A percentile compares a stretch with the other conserved stretches of the same genome.
Evolutionary conservation across 2,329 filamentous ascomycete species (phyloP).

Genomic region (Fusarium sp.): DNA sequence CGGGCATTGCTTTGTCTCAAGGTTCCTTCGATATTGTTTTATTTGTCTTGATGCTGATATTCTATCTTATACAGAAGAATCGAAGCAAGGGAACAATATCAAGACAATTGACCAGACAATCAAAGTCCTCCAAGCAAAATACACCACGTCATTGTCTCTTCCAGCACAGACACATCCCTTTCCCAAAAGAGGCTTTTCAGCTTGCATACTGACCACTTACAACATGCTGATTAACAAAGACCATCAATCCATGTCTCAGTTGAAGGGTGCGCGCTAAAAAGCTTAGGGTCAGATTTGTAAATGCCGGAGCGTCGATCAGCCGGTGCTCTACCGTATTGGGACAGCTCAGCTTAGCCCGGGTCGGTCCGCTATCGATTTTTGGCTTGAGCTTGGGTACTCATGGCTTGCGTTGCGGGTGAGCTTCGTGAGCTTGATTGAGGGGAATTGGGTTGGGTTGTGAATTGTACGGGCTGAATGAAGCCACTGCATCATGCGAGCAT

Average conservation of each 20-base stretch:
- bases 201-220: conserved; percentile 15
- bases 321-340: not conserved
- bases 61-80: not conserved
- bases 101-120: not conserved
- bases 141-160: conserved; percentile 29
- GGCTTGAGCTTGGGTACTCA: not conserved
- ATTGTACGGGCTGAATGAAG: not conserved
- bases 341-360: conserved; percentile 3
- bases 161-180: conserved; percentile 7
- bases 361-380: conserved; percentile 14
- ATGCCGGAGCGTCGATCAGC: conserved; percentile 7
- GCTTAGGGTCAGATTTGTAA: not conserved
- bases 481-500: not conserved
- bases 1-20: not conserved
- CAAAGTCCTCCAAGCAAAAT: not conserved
- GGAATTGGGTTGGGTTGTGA: not conserved
- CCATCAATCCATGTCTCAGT: conserved; percentile 24
- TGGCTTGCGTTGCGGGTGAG: not conserved
- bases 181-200: conserved; percentile 38
- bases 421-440: not conserved
- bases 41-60: not conserved
- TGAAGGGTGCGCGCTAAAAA: conserved; percentile 3
- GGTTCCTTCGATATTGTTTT: not conserved
- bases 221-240: conserved; percentile 1
- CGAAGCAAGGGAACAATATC: not conserved